Evolutionary conservation across 176 grass and related monocot genomes (phyloP).

Genomic region (Carex myosuroides): DNA sequence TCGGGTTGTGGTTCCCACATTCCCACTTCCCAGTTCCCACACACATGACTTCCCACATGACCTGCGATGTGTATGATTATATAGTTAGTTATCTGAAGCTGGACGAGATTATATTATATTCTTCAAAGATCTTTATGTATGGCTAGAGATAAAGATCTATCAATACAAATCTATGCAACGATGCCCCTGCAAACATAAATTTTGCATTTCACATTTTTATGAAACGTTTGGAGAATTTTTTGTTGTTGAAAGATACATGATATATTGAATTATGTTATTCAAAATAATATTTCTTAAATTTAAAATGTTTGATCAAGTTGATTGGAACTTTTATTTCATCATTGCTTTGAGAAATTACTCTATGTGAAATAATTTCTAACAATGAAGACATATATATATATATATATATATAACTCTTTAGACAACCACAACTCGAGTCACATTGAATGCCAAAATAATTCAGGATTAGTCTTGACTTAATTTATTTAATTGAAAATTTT

Average conservation of each 20-base stretch:
- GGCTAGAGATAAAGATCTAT: not conserved
- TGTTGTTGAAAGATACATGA: too few species aligned
- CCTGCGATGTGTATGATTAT: not conserved
- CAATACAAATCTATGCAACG: not conserved
- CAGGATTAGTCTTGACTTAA: not conserved
- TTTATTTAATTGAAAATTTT: not conserved
- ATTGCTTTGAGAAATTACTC: too few species aligned
- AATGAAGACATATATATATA: too few species aligned
- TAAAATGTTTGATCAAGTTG: too few species aligned
- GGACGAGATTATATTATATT: not conserved
- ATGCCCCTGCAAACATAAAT: not conserved
- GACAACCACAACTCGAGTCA: too few species aligned
- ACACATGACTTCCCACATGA: not conserved
- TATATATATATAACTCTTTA: too few species aligned
- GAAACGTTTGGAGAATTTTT: not conserved
- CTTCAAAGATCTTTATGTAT: not conserved
- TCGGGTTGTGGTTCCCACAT: not conserved
- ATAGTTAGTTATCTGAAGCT: not conserved
- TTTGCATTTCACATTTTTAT: not conserved
- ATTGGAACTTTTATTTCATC: not conserved
- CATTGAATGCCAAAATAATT: not conserved
- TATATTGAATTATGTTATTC: too few species aligned
- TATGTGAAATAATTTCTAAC: too few species aligned
- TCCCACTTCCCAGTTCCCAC: not conserved
- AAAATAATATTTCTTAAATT: too few species aligned